A percentile compares a stretch with the other conserved stretches of the same genome.
These are phyloP conservation scores for Boletus rubescentipes DNA, from an alignment of 768 basidiomycete species.

Conservation along the genomic window DNA sequence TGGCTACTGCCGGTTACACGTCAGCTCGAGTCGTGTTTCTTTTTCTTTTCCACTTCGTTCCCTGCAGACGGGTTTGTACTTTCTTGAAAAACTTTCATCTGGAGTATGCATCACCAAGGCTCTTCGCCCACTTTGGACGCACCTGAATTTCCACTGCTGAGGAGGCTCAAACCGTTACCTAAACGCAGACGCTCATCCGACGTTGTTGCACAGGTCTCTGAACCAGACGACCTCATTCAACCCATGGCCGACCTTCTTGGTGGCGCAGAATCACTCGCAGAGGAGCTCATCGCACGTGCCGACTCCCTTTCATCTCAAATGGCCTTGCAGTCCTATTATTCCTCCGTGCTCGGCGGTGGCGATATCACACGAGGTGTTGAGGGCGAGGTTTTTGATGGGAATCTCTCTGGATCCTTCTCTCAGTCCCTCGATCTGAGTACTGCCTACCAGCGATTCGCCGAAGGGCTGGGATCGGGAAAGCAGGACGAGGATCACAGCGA, in stretches of 20 bases:
- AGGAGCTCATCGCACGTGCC: conserved; percentile 57
- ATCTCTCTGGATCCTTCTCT: conserved; percentile 20
- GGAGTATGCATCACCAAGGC: conserved; percentile 49
- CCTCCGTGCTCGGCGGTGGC: conserved; percentile 50
- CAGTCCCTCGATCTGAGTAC: conserved; percentile 29
- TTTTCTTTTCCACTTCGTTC: conserved; percentile 27
- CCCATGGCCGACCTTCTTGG: conserved; percentile 37
- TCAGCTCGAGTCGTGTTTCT: conserved; percentile 26
- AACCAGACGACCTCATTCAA: conserved; percentile 29
- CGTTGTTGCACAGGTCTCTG: conserved; percentile 23
- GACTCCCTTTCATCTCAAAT: conserved; percentile 58
- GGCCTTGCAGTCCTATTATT: conserved; percentile 62
- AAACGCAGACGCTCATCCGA: conserved; percentile 65
- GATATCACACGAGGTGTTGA: conserved; percentile 36
- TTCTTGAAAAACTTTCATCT: conserved; percentile 14
- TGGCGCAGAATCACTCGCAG: conserved; percentile 48
- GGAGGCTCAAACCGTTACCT: conserved; percentile 75
- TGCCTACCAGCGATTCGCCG: conserved; percentile 26
- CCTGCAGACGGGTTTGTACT: conserved; percentile 9
- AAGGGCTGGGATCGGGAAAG: conserved; percentile 26
- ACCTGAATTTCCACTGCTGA: conserved; percentile 59
- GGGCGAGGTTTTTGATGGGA: conserved; percentile 18
- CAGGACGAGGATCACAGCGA: conserved; percentile 57
- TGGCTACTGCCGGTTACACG: conserved; percentile 22
- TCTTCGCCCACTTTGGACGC: conserved; percentile 63